Evolutionary conservation across 352 stramenopile genomes (phyloP), one percentile per base, ranked within the genome.

Genomic region (Phytophthora nicotianae): DNA sequence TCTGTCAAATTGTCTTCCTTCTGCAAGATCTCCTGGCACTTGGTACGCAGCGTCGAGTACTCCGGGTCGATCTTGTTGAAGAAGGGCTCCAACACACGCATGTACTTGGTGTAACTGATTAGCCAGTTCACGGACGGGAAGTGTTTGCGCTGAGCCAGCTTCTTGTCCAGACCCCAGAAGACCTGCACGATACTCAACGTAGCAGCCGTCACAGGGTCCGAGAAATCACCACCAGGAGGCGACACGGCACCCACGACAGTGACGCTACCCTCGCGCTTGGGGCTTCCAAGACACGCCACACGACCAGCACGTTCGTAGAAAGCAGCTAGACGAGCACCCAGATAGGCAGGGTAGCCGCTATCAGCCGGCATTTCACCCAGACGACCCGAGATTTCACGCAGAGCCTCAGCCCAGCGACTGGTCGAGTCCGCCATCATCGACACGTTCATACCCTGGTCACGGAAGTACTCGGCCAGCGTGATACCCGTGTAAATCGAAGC

Each of bases 41-140:
- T 94, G 67, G 98, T 99, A 70, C 97, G 94, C 67, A 99, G 83
- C 58, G 89, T 91, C 48, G 93, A 98, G 80, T 99, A 99, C 64
- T 99, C 92, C 10, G 89, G 78, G 73, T 99, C 97, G 63, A 99
- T 98, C 71, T 97, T 96, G 83, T 99, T 99, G 82, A 99, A 99
- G 81, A 98, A 99, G 14, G 97, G 97, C 70, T 99, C 97, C 24
- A 99, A 88, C 62, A 99, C 97, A 65, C 98, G 92, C 96, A 99
- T 99, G 91, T 99, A 99, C 93, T 99, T 99, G 71, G 97, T 99
- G 91, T 99, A 99, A 40, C 93, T 99, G 65, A 99, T 98, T 27
- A 99, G 81, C 98, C 98, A 99, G 83, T 99, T 99, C 5, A 99
- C 85, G 24, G 91, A 98, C 49, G 98, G 98, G 81, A 99, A 99